These are phyloP conservation scores for Chaetomium olivaceum DNA, from an alignment of 2,329 filamentous ascomycete species.

Conservation along the genomic window DNA sequence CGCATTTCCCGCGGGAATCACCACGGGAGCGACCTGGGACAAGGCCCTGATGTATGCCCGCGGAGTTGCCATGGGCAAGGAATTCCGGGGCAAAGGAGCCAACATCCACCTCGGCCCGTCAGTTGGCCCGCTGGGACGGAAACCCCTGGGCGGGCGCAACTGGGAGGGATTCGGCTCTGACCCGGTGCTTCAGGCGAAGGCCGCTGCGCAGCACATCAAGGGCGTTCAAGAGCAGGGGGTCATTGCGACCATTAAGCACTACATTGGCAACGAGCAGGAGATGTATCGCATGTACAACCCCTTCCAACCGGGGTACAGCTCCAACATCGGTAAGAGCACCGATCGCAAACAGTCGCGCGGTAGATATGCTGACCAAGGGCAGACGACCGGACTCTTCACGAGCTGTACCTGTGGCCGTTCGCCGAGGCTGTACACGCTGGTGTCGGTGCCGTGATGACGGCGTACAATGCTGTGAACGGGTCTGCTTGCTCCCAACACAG, in stretches of 20 bases:
- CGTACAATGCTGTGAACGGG: conserved; percentile 74
- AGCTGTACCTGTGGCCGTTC: conserved; percentile 78
- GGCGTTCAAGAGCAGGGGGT: conserved; percentile 82
- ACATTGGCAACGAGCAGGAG: conserved; percentile 72
- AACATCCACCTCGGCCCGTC: conserved; percentile 70
- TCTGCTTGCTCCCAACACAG: conserved; percentile 80
- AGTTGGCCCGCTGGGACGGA: conserved; percentile 70
- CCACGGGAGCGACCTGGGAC: conserved; percentile 71
- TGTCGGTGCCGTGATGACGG: conserved; percentile 64
- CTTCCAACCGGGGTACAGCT: conserved; percentile 56
- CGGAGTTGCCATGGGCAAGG: conserved; percentile 67
- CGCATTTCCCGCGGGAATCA: conserved; percentile 78
- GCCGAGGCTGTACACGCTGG: conserved; percentile 70
- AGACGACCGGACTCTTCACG: conserved; percentile 73
- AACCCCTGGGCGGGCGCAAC: conserved; percentile 70
- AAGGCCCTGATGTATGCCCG: conserved; percentile 70
- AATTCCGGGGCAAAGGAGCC: conserved; percentile 72
- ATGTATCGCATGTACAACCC: conserved; percentile 60
- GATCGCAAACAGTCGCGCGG: conserved; percentile 56
- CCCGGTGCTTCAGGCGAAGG: conserved; percentile 69
- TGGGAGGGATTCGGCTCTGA: conserved; percentile 77
- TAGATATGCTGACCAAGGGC: conserved; percentile 3
- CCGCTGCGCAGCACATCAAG: conserved; percentile 70
- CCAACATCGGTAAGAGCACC: conserved; percentile 48
- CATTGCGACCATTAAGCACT: conserved; percentile 82